Evolutionary conservation across 371 early-diverging fungal genomes (phyloP).

Genomic region (Batkoa obscura): DNA sequence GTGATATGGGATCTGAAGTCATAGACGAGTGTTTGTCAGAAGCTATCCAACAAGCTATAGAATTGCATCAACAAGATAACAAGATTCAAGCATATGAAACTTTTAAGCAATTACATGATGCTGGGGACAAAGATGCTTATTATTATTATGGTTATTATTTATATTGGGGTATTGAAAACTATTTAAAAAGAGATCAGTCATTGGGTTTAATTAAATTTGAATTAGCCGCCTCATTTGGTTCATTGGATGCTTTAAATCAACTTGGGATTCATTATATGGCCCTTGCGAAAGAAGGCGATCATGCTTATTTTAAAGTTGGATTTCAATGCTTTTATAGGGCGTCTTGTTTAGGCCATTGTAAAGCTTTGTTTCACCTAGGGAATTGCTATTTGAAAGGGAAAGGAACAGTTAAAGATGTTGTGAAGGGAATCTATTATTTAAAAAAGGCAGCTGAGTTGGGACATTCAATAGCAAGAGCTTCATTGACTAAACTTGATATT

Average conservation of each 20-base stretch:
- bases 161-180: not conserved
- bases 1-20: too few species aligned
- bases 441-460: not conserved
- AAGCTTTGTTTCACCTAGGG: not conserved
- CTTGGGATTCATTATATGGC: not conserved
- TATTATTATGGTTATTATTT: not conserved
- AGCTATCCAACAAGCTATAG: not conserved
- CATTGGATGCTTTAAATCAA: not conserved
- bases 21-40: too few species aligned
- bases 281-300: not conserved
- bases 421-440: not conserved
- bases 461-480: not conserved
- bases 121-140: not conserved
- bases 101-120: not conserved
- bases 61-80: not conserved
- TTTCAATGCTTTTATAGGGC: not conserved
- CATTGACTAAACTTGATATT: too few species aligned
- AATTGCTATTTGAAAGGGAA: not conserved
- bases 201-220: not conserved
- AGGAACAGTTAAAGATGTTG: not conserved
- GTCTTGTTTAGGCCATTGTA: not conserved
- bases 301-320: not conserved
- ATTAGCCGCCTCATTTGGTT: not conserved
- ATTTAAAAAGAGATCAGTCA: not conserved
- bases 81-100: not conserved